Evolutionary conservation across 1,284 basidiomycete species (phyloP), one percentile per base, ranked within the genome.

Genomic region (Trichosporon inkin): DNA sequence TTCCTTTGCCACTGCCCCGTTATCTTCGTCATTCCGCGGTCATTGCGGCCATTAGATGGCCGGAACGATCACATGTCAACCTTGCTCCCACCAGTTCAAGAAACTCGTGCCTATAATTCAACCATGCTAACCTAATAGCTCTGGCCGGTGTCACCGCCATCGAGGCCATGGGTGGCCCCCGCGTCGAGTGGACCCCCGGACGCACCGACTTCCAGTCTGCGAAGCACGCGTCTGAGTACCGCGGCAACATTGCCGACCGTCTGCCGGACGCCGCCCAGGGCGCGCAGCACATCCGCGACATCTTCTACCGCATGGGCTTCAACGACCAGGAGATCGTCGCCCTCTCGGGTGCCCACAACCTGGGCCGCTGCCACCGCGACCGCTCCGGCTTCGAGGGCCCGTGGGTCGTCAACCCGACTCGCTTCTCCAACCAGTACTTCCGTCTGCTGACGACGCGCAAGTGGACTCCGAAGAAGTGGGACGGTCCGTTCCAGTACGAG

Each of bases 251-350:
- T 11, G 70, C 67, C 13, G 71, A 73, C 52, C 71, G 75, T 56
- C 71, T 83, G 35, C 82, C 82, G 6, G 82, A 83, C 67, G 82
- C 78, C 19, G 76, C 80, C 0, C 70, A 79, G 62, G 81, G 78
- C 22, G 75, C 79, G 2, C 76, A 80, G 65, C 82, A 82, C 68
- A 70, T 83, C 24, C 72, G 82, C 34, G 72, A 80, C 59, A 75
- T 83, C 58, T 82, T 82, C 68, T 77, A 80, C 49, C 71, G 81
- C 51, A 82, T 83, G 81, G 81, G 81, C 49, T 82, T 81, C 71
- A 80, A 78, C 62, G 81, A 78, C 71, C 74, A 72, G 60, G 83
- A 84, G 72, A 83, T 84, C 28, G 82, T 84, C 11, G 82, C 82
- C 1, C 77, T 84, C 5, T 80, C 77, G 14, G 83, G 83, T 5